Evolutionary conservation across 306 rosid genomes (phyloP), one percentile per base, ranked within the genome.

Genomic region (Gleditsia sinensis): DNA sequence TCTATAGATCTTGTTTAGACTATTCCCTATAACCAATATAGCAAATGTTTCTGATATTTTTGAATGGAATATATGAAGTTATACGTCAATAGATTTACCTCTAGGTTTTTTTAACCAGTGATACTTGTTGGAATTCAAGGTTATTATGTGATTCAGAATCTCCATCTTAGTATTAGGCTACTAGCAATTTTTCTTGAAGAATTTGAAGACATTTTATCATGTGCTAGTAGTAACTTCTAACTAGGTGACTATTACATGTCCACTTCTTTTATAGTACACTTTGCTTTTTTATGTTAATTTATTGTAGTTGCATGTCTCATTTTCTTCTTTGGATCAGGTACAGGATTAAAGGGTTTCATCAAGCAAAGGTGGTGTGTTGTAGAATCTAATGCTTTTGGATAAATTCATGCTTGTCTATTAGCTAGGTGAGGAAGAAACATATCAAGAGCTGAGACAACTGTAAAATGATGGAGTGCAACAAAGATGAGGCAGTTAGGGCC

Each of bases 401-500:
- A 17, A 46, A 53, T 33, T 68, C 27, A 54, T 71, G 71, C 24
- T 16, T 58, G 30, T 43, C 53, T 28, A 39, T 23, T 17, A 50
- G 80, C 61, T 59, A 40, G 48, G 72, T 16, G 80, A 66, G 63
- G 68, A 66, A 64, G 62, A 73, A 33, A 37, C 40, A 20, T 42
- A 54, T 46, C 17, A 49, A 54, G 32, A 72, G 62, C 66, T 10
- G 60, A 58, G 57, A 39, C 72, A 32, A 21, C 72, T 23, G 72
- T 30, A 74, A 60, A 40, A 28, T 24, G 39, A 91, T 92, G 97
- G 96, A 92, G 68, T 86, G 90, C 88, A 88, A 88, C 79, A 89
- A 78, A 71, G 93, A 86, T 79, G 97, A 92, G 81, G 97, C 97
- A 51, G 71, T 62, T 61, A 87, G 88, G 79, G 91, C 91, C 45